phyloP scores from a whole-genome alignment of 2,329 filamentous ascomycete genomes.

The Fusarium pseudocircinatum region DNA sequence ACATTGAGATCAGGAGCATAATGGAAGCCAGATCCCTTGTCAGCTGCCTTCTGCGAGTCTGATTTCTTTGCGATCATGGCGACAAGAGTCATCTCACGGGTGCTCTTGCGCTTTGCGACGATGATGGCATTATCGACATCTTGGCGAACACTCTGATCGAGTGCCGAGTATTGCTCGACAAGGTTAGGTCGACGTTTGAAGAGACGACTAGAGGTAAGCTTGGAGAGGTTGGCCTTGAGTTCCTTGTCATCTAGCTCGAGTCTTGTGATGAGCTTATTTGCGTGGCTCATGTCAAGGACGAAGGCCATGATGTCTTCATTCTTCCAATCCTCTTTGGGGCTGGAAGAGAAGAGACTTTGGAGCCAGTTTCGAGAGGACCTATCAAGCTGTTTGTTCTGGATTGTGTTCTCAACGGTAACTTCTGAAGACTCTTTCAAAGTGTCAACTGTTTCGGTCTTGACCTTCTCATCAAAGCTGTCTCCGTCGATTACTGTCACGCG shows the following conservation, averaged over 20 bases:
- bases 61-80: background rate
- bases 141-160: background rate
- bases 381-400: no score
- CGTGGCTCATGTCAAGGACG: background rate
- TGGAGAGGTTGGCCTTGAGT: background rate
- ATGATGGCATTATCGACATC: background rate
- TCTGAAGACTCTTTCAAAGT: background rate
- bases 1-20: background rate
- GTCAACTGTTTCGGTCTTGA: background rate
- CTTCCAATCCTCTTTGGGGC: background rate
- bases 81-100: background rate
- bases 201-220: background rate
- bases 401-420: rapidly evolving
- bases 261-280: background rate
- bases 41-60: background rate
- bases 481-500: no score
- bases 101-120: background rate
- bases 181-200: background rate
- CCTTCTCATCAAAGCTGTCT: background rate
- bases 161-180: background rate
- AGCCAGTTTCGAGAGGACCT: background rate
- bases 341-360: background rate
- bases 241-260: background rate
- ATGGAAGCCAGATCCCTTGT: background rate
- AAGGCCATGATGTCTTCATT: background rate